Conservation (phyloP, 2,329 filamentous ascomycete genomes). For the Aureobasidium mangrovei region DNA sequence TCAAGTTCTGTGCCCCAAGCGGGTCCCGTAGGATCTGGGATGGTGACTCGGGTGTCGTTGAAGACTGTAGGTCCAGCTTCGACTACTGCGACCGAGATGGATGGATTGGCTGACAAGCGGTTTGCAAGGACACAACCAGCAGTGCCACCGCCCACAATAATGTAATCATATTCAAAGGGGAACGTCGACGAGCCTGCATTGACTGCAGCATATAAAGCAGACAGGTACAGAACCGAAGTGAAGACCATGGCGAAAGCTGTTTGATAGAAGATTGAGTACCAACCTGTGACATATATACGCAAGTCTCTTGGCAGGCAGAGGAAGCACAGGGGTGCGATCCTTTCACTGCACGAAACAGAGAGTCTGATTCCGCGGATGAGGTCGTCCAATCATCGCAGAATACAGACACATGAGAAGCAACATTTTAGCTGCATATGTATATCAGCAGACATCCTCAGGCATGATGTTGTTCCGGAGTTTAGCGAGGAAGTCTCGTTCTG, state of each 20-base stretch:
- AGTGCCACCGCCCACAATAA: constrained; percentile 30
- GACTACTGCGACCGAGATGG: constrained; percentile 17
- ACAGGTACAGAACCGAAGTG: not conserved
- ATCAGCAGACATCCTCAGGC: not conserved
- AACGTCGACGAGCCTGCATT: not conserved
- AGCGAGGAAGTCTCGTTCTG: constrained; percentile 1
- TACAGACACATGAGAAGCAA: not conserved
- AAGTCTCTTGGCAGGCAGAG: not conserved
- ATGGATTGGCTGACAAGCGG: constrained; percentile 17
- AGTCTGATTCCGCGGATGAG: not conserved
- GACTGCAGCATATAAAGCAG: not conserved
- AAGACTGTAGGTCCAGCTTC: constrained; percentile 18
- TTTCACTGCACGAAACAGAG: not conserved
- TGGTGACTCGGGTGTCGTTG: constrained; percentile 19
- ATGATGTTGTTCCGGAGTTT: not conserved
- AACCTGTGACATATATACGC: not conserved
- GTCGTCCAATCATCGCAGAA: not conserved
- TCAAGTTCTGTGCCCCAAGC: constrained; percentile 16
- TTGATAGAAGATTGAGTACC: not conserved
- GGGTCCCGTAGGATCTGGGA: constrained; percentile 16
- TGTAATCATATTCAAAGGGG: constrained; percentile 15
- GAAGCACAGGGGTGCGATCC: constrained; percentile 1
- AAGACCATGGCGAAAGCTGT: not conserved
- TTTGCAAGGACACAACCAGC: constrained; percentile 27
- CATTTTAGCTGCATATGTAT: not conserved